Evolutionary conservation across 1,284 basidiomycete genomes (phyloP), one percentile per base, ranked within the genome.

Genomic region (Moesziomyces sp.): DNA sequence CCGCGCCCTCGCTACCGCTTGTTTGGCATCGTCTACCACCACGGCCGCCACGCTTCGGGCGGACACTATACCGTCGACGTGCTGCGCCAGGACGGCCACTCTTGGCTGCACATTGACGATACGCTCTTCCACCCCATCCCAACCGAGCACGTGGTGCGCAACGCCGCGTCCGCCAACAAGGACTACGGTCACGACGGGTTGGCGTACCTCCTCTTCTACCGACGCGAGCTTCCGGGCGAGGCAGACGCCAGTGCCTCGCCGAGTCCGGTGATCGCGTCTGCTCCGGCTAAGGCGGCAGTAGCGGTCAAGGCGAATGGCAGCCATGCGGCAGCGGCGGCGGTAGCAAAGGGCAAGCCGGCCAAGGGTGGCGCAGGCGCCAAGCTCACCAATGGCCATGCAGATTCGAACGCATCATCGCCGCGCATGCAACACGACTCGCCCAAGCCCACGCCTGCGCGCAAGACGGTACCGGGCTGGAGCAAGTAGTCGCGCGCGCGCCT

Each of bases 61-160:
- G 96, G 96, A 0, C 95, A 98, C 85, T 99, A 98, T 86, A 99
- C 95, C 1, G 89, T 97, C 46, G 92, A 95, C 72, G 92, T 97
- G 1, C 86, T 95, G 9, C 91, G 93, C 67, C 91, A 93, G 21
- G 89, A 90, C 75, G 88, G 89, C n/a, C 76, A 78, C 72, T 85
- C 77, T 67, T 98, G 93, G 96, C 88, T 97, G 62, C 90, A 95
- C 68, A 92, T 97, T 60, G 95, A 97, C 85, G 95, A 97, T 80
- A 94, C 96, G 84, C 45, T 60, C 14, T 76, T 59, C 49, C 60
- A 63, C 86, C 90, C 92, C 65, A 88, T 95, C 44, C 86, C 89
- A n/a, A 86, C 87, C 1, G 91, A 92, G 47, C 90, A 94, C 78
- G 92, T 94, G 46, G 91, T 93, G 79, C 89, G 87, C n/a, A 76